Evolutionary conservation across 1,139 yeast genomes (phyloP), one percentile per base, ranked within the genome.

Genomic region (Debaryomyces psychrophilus): DNA sequence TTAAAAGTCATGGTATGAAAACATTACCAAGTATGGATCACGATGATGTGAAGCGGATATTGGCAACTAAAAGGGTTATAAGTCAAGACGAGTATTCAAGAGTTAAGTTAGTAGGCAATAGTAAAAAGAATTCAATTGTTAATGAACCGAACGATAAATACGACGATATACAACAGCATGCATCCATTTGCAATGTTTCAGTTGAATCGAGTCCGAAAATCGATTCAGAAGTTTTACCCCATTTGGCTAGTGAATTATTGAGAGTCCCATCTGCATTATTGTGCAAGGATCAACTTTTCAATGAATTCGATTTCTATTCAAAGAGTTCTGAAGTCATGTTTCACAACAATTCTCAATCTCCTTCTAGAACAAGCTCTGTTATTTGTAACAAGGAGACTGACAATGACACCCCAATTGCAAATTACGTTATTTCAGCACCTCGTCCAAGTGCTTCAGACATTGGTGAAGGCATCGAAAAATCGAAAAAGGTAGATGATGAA

Each of bases 1-100:
- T 74, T 31, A 62, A 61, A 50, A 57, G 73, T 18, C 59, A 62
- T 37, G 77, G 79, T 7, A 68, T 72, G 76, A 69, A 67, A 48
- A 71, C 79, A 0, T 65, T 68, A 45, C 79, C 77, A 46, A 74
- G 79, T 47, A 70, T 73, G 72, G 82, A 78, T 48, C 68, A 75
- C 8, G 75, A 76, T 39, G 81, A 77, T 51, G 72, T 77, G 2
- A 67, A 71, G 50, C 63, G 69, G 47, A 69, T 76, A 9, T 62
- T 69, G 51, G 70, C 67, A 45, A 65, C 78, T 31, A 74, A 72
- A 45, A 60, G 67, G 39, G 69, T 68, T 2, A 66, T 74, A 39
- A 66, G 73, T 14, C 78, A 74, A 46, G 78, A 73, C 33, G 80
- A 75, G 49, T 74, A 72, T 48, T 55, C 72, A 1, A 61, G 62